Conservation (phyloP, 2,329 filamentous ascomycete genomes). For the Cladophialophora yegresii region DNA sequence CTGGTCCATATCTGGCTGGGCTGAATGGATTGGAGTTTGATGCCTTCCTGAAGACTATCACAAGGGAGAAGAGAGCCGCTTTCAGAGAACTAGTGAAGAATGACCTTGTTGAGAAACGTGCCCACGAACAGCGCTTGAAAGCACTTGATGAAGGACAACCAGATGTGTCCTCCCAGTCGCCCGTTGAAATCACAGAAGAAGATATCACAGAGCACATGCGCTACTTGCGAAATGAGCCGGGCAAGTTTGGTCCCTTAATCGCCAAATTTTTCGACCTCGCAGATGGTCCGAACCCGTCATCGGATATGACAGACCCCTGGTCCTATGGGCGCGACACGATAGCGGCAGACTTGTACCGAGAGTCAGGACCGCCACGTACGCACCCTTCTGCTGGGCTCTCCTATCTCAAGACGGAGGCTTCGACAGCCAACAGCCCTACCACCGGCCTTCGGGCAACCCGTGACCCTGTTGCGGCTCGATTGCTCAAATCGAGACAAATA, state of each 20-base stretch:
- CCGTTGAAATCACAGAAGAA: conserved; percentile 45
- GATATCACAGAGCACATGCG: conserved; percentile 52
- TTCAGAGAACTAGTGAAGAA: conserved; percentile 43
- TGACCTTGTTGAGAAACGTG: conserved; percentile 40
- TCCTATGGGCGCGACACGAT: conserved; percentile 34
- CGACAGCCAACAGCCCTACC: conserved; percentile 61
- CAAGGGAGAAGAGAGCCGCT: conserved; percentile 26
- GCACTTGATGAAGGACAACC: conserved; percentile 47
- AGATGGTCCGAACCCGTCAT: conserved; percentile 45
- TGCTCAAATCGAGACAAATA: conserved; percentile 45
- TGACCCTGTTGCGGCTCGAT: conserved; percentile 59
- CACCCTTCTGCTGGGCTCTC: conserved; percentile 67
- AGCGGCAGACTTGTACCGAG: conserved; percentile 47
- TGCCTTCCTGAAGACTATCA: conserved; percentile 52
- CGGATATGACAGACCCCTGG: conserved; percentile 31
- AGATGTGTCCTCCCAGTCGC: conserved; percentile 37
- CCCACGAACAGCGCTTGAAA: conserved; percentile 42
- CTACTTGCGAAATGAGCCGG: conserved; percentile 46
- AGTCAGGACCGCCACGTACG: conserved; percentile 58
- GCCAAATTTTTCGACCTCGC: conserved; percentile 60
- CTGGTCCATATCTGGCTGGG: conserved; percentile 60
- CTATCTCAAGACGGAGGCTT: conserved; percentile 59
- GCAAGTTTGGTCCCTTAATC: conserved; percentile 56
- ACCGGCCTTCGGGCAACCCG: conserved; percentile 60
- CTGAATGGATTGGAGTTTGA: conserved; percentile 60